phyloP scores from a whole-genome alignment of 176 grass and related monocot species.

The Oryza australiensis region DNA sequence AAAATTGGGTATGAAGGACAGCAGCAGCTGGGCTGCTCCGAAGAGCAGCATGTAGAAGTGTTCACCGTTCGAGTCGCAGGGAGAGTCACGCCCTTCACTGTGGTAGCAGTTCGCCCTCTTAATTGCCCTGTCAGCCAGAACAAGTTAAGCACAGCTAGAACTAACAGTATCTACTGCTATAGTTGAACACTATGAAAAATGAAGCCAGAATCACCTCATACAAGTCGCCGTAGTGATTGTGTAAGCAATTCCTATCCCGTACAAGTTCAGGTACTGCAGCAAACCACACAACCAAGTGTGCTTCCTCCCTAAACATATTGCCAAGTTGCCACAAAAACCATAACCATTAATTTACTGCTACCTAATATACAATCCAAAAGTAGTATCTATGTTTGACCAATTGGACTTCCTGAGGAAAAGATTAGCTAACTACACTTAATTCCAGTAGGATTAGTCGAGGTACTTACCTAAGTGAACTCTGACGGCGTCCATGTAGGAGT shows the following conservation, averaged over 20 bases:
- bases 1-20: constrained; percentile 59
- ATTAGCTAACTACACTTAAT: neutral
- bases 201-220: too few relatives aligned
- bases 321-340: neutral
- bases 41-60: constrained; percentile 57
- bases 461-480: constrained; percentile 44
- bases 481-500: constrained; percentile 69
- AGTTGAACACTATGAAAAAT: too few relatives aligned
- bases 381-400: neutral
- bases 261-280: constrained; percentile 59
- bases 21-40: constrained; percentile 43
- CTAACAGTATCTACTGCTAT: neutral
- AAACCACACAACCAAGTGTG: constrained; percentile 57
- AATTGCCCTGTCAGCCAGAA: constrained; percentile 28
- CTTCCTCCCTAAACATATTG: constrained; percentile 46
- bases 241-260: constrained; percentile 53
- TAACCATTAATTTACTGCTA: neutral
- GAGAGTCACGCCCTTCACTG: constrained; percentile 39
- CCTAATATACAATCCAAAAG: neutral
- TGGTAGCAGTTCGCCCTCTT: constrained; percentile 51
- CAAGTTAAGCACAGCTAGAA: neutral
- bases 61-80: constrained; percentile 42
- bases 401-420: neutral
- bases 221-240: constrained; percentile 67
- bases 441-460: neutral